These are phyloP conservation scores for Myriosclerotinia curreyana DNA, from an alignment of 2,329 filamentous ascomycete genomes.

Conservation along the genomic window DNA sequence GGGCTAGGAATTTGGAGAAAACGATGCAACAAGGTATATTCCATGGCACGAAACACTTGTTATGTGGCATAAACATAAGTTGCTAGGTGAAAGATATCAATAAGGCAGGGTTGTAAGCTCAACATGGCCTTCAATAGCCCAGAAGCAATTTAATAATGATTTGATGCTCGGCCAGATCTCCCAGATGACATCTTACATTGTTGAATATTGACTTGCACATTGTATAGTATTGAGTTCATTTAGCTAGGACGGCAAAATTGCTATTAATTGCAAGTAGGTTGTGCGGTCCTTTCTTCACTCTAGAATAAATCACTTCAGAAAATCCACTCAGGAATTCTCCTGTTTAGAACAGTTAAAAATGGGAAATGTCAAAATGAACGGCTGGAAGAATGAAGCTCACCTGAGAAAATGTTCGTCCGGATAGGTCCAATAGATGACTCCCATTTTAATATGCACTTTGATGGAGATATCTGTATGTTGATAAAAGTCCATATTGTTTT, in stretches of 20 bases:
- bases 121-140: neutral
- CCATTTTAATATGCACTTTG: too few relatives aligned
- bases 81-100: neutral
- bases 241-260: neutral
- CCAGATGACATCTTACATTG: too few relatives aligned
- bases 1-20: too few relatives aligned
- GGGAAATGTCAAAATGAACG: too few relatives aligned
- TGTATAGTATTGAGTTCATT: neutral
- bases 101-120: too few relatives aligned
- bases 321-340: too few relatives aligned
- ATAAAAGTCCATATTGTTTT: neutral
- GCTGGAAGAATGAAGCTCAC: neutral
- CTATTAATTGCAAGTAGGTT: neutral
- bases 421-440: too few relatives aligned
- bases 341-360: too few relatives aligned
- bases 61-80: too few relatives aligned
- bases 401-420: neutral
- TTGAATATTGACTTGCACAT: neutral
- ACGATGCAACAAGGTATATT: neutral
- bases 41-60: too few relatives aligned
- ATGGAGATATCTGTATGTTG: neutral
- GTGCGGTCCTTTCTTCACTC: neutral
- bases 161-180: neutral
- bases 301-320: too few relatives aligned
- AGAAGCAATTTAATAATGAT: too few relatives aligned